Evolutionary conservation across 1,284 basidiomycete genomes (phyloP), one percentile per base, ranked within the genome.

Genomic region (Kwoniella shivajii): DNA sequence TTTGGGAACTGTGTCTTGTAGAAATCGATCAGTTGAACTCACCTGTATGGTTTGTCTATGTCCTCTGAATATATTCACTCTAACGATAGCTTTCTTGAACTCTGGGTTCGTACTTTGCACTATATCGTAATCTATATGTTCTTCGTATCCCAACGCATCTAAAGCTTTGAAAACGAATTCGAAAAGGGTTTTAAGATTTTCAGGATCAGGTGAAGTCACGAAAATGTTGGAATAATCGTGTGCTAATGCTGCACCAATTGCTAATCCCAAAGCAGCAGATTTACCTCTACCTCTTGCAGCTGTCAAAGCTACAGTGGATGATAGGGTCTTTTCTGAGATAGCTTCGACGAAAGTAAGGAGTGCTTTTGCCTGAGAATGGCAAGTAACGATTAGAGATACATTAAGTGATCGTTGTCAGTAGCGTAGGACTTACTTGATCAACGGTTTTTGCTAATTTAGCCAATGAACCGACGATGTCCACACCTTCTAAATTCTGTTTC

Each of bases 181-280:
- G 74, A 98, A 99, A n/a, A 98, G 76, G 0, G 95, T 99, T 80
- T 90, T 93, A 79, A 99, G 81, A 78, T 99, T 99, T 78, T 98
- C 95, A 1, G 96, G 96, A 72, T 89, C 92, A 1, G 96, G 96
- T 71, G 90, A 94, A 4, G 96, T 99, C 48, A 99, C 92, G 74
- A 99, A 99, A 61, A 99, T 92, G 78, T 99, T 99, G 54, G 91
- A 90, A 77, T 99, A 99, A 18, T 93, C 93, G 72, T 97, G 90
- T 0, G 88, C 90, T 20, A 99, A 82, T 1, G 96, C 93, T 14
- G 92, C 89, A 6, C 95, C 89, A 56, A 99, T 92, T 0, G 92
- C 90, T 42, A 99, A 81, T 50, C 96, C 96, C 13, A 99, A 82
- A 1, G 95, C 91, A 4, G 96, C 95, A 22, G 92, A 96, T 78